Conservation (phyloP, 805 yeast genomes). For the Wickerhamomyces chaumierensis region DNA sequence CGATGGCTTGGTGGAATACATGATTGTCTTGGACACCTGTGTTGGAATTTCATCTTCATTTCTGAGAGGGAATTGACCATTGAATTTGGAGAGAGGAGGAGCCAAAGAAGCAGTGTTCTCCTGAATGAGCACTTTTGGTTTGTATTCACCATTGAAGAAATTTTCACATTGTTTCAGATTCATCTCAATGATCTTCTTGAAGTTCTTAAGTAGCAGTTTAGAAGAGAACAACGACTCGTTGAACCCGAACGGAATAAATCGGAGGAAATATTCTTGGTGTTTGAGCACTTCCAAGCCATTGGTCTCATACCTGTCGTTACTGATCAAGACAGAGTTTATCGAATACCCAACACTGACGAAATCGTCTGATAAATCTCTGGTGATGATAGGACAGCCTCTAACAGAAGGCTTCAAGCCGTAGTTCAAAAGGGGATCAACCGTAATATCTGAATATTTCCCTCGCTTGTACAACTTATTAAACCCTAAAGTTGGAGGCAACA, state of each 20-base stretch:
- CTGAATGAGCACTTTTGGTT: not conserved
- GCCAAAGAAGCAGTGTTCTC: slow-evolving; percentile 11
- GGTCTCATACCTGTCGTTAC: slow-evolving; percentile 10
- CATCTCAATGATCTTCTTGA: slow-evolving; percentile 7
- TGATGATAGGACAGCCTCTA: slow-evolving; percentile 43
- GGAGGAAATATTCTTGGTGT: slow-evolving; percentile 24
- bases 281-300: slow-evolving; percentile 19
- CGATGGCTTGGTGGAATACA: not conserved
- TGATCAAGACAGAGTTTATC: slow-evolving; percentile 44
- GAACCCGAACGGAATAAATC: slow-evolving; percentile 31
- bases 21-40: slow-evolving; percentile 9
- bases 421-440: slow-evolving; percentile 23
- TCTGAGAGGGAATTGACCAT: slow-evolving; percentile 16
- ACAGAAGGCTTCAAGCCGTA: slow-evolving; percentile 37
- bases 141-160: not conserved
- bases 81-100: not conserved
- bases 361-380: slow-evolving; percentile 37
- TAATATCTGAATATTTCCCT: slow-evolving; percentile 21
- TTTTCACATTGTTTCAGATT: slow-evolving; percentile 7
- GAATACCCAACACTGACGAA: slow-evolving; percentile 38
- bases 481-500: slow-evolving; percentile 31
- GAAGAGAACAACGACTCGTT: slow-evolving; percentile 14
- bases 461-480: slow-evolving; percentile 21
- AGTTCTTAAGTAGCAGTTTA: slow-evolving; percentile 2
- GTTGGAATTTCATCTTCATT: slow-evolving; percentile 8